These are phyloP conservation scores for Pichia sorboxylosa DNA, from an alignment of 1,139 yeast species.

Conservation along the genomic window DNA sequence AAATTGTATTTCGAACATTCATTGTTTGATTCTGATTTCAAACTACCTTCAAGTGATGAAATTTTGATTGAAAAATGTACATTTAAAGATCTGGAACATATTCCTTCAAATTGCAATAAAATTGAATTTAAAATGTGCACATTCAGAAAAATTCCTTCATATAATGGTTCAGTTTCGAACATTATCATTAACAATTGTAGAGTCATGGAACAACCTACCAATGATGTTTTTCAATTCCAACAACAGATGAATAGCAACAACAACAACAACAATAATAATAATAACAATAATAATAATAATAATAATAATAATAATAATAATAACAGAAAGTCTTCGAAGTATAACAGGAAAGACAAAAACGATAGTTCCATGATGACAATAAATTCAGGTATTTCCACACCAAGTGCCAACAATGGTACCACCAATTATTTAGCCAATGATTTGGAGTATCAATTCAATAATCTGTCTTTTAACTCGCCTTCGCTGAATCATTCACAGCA, in stretches of 20 bases:
- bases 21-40: conserved; percentile 20
- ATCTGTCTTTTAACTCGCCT: no score
- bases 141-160: conserved; percentile 19
- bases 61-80: conserved; percentile 22
- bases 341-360: neutral
- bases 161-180: conserved; percentile 19
- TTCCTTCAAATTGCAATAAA: conserved; percentile 14
- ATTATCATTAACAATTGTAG: conserved; percentile 19
- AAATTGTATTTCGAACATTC: conserved; percentile 21
- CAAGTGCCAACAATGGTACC: neutral
- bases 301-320: conserved; percentile 1
- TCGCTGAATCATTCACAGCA: no score
- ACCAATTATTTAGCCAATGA: neutral
- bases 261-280: conserved; percentile 1
- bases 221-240: conserved; percentile 17
- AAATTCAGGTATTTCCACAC: neutral
- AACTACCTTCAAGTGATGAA: conserved; percentile 18
- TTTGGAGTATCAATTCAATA: no score
- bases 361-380: neutral
- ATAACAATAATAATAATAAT: conserved; percentile 1
- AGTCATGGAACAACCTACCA: conserved; percentile 21
- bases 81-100: conserved; percentile 18
- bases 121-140: conserved; percentile 23
- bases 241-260: conserved; percentile 2
- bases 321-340: conserved; percentile 1